Conservation (phyloP, 139 green algal genomes). For the Coccomyxa sp. region DNA sequence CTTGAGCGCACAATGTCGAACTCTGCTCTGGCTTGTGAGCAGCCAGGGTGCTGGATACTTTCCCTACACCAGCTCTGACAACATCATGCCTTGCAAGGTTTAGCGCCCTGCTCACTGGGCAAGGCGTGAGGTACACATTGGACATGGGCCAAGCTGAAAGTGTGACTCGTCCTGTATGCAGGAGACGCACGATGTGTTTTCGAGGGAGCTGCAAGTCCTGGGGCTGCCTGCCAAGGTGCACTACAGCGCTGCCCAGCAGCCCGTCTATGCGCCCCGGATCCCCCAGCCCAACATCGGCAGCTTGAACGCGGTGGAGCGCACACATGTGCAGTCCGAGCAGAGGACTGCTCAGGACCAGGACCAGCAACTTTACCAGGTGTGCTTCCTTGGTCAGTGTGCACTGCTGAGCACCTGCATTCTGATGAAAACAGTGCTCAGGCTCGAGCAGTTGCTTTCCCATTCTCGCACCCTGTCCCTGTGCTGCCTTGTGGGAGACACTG, state of each 20-base stretch:
- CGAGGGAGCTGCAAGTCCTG: conserved; percentile 14
- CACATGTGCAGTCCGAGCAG: conserved; percentile 37
- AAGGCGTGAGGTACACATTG: not conserved
- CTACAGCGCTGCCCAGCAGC: not conserved
- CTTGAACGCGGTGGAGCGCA: not conserved
- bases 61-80: no score
- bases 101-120: no score
- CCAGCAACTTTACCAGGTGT: conserved; percentile 28
- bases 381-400: not conserved
- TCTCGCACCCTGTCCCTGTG: no score
- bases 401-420: no score
- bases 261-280: not conserved
- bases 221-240: conserved; percentile 30
- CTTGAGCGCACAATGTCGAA: no score
- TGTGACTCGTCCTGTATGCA: no score
- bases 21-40: not conserved
- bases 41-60: not conserved
- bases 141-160: no score
- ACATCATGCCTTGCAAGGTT: no score
- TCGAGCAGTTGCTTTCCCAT: no score
- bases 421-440: not conserved
- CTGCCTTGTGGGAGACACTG: no score
- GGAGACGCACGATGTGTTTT: conserved; percentile 18
- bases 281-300: not conserved
- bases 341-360: conserved; percentile 26